Base-by-base conservation (phyloP, 257 asterid species). In the Lycium ferocissimum region DNA sequence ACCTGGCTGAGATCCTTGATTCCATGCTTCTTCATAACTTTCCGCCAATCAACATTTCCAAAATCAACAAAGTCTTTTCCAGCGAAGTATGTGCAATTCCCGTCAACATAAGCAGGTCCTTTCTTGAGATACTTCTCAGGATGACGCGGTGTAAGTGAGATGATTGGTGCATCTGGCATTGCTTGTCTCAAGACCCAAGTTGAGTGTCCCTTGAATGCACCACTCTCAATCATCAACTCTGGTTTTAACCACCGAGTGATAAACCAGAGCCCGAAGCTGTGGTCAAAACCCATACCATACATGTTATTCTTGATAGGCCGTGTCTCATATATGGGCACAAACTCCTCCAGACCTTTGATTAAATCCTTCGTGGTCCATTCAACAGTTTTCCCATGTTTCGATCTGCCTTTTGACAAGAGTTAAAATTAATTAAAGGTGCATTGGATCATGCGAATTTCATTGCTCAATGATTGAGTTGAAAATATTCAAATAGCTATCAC, bases 141-240 rank as follows among this genome's bases (percentile, higher is more conserved):
- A 89, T 97, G 99, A 70, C 99, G 98, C 35, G 99, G 99, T 20
- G 99, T 82, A 87, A 97, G 87, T 2, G 98, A 95, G 79, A 95
- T 89, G 79, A 97, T 95, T 38, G 92, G 98, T 47, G 90, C 90
- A 88, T 92, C 93, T 0, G 98, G 99, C 98, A 93, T 92, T 76
- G 98, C 98, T 90, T 97, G 98, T 90, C 99, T 91, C 90, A 97
- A 87, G 84, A 97, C 95, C 99, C 99, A 97, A 2, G 99, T 97
- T 0, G 99, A 97, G 88, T 97, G 99, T 73, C 99, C 99, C 88
- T 97, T 97, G 84, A 97, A 97, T 62, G 99, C 98, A 65, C 99
- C 98, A 71, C 98, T 97, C 93, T 95, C 99, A 80, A 97, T 89
- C 98, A 97, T 95, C 89, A 95, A 86, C 80, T 91, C 96, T 4